Base-by-base conservation (phyloP, 768 basidiomycete genomes). In the Agrocybe praecox region DNA sequence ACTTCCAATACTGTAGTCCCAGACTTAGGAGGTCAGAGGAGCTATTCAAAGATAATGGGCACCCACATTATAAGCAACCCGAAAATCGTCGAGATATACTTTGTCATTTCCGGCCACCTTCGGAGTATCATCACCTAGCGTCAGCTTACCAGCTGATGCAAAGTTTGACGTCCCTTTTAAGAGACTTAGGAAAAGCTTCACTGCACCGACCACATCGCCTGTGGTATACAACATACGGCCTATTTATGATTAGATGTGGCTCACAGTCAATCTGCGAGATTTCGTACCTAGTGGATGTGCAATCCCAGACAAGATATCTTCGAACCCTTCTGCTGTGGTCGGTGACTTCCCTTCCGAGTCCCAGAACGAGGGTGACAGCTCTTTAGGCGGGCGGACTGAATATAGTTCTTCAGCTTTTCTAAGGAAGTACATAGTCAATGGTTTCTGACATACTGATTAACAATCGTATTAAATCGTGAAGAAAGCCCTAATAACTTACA, bases 171-270 rank as follows among this genome's bases (percentile, higher is more conserved):
- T 75, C 51, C 82, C 81, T 53, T 79, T 78, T 19, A 98, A 76
- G 15, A 96, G 75, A 1, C 83, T 79, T 18, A 96, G 69, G 68
- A 98, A 98, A 56, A 90, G 81, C 43, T 79, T 75, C 23, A 96
- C 87, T 8, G 96, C 94, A 7, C 81, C 84, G 46, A 80, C 78
- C 23, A 89, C 81, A 65, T 96, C 86, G 11, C 96, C 95, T n/a
- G 90, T 89, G 1, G 92, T 94, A 69, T 97, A 98, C 36, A 94
- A 75, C 58, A 98, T 73, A 40, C 96, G 81, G 32, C 93, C 96
- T 93, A 52, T 23, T 26, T 23, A 32, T 45, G 10, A 29, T 6
- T n/a, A 2, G 45, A 2, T 24, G 7, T 32, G 18, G 33, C 52
- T 26, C 22, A 29, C 5, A 15, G 34, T 7, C 14, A 49, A 44